These are phyloP conservation scores for Syzygium grande DNA, from an alignment of 345 rosid species.

Conservation along the genomic window DNA sequence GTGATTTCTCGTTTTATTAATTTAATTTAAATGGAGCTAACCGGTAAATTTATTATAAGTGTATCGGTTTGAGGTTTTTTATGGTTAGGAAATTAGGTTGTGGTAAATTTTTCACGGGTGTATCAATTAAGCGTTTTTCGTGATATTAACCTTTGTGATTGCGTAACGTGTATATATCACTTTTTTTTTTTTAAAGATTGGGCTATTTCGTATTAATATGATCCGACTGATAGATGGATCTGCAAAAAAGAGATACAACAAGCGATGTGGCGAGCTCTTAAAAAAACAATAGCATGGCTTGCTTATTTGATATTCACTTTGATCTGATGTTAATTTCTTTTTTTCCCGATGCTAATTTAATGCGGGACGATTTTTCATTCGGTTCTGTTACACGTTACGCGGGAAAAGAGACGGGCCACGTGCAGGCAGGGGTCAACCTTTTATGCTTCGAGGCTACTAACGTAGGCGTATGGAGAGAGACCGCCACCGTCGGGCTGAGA, in stretches of 20 bases:
- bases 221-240: fast-evolving
- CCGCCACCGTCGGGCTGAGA: not conserved
- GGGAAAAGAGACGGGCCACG: not conserved
- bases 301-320: not conserved
- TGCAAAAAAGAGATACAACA: fast-evolving
- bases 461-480: too few relatives aligned
- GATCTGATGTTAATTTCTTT: not conserved
- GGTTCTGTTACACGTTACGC: not conserved
- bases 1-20: too few relatives aligned
- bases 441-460: not conserved
- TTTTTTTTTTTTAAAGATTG: too few relatives aligned
- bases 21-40: too few relatives aligned
- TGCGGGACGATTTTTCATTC: not conserved
- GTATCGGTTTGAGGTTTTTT: too few relatives aligned
- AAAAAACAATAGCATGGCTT: fast-evolving
- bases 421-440: not conserved
- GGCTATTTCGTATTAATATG: not conserved
- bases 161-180: too few relatives aligned
- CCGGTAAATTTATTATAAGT: too few relatives aligned
- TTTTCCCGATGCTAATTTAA: not conserved
- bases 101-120: too few relatives aligned
- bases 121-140: too few relatives aligned
- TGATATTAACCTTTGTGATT: too few relatives aligned
- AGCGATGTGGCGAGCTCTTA: fast-evolving
- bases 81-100: too few relatives aligned